Percentiles rank a stretch among this genome's conserved stretches.
These are phyloP conservation scores for Platanthera guangdongensis DNA, from an alignment of 106 monocot genomes.

Conservation along the genomic window DNA sequence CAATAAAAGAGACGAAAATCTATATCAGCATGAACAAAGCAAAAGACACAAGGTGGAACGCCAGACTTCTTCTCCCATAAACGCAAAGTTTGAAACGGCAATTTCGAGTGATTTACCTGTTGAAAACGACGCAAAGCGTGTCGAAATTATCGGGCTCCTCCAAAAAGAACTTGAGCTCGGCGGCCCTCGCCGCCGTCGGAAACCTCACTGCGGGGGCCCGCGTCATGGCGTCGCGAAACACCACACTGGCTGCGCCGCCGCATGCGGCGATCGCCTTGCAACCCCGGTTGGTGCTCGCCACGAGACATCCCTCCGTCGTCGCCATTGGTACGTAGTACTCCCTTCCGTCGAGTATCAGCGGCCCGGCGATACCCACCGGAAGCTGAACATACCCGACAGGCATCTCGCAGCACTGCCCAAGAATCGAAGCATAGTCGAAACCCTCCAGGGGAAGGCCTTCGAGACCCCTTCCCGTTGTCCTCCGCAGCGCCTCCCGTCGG, in stretches of 20 bases:
- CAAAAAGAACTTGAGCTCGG: constrained; percentile 57
- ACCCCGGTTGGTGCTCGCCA: constrained; percentile 77
- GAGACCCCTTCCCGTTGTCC: constrained; percentile 39
- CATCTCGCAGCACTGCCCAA: constrained; percentile 89
- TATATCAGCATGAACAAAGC: neutral
- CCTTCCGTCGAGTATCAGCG: constrained; percentile 53
- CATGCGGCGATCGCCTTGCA: constrained; percentile 67
- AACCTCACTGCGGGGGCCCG: constrained; percentile 69
- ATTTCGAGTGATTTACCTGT: constrained; percentile 29
- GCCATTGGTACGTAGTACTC: constrained; percentile 71
- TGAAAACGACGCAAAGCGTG: constrained; percentile 50
- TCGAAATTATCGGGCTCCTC: constrained; percentile 65
- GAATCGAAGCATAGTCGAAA: constrained; percentile 57
- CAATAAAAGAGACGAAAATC: neutral
- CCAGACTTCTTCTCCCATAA: too few species aligned
- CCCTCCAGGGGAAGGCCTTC: constrained; percentile 72
- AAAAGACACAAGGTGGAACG: neutral
- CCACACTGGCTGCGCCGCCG: constrained; percentile 66
- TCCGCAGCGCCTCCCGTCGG: constrained; percentile 56
- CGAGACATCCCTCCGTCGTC: constrained; percentile 81
- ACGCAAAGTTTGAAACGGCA: neutral
- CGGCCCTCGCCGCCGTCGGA: constrained; percentile 44
- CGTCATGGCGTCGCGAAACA: constrained; percentile 64
- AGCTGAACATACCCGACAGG: constrained; percentile 58
- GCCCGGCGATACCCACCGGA: constrained; percentile 71